Conservation (phyloP, 345 rosid species). For the Rhodamnia rubescens region DNA sequence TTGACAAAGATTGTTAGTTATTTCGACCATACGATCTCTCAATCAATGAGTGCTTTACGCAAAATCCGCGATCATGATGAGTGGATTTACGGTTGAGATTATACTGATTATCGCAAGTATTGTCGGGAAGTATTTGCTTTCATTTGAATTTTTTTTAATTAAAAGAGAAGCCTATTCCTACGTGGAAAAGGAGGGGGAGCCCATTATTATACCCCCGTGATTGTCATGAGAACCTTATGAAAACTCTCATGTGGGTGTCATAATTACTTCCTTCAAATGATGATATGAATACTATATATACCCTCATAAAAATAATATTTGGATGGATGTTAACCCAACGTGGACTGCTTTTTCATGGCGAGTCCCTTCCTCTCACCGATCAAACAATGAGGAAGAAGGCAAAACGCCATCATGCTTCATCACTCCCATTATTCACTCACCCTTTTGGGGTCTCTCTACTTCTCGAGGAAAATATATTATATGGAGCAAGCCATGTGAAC, state of each 20-base stretch:
- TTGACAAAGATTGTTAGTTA: too few relatives aligned
- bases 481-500: not conserved
- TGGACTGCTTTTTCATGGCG: constrained; percentile 7
- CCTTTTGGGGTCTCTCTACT: not conserved
- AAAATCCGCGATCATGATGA: too few relatives aligned
- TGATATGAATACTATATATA: constrained; percentile 9
- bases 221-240: constrained; percentile 33
- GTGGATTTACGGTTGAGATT: too few relatives aligned
- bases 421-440: not conserved
- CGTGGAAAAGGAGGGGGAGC: constrained; percentile 1
- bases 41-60: too few relatives aligned
- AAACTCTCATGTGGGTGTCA: constrained; percentile 43
- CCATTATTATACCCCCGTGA: constrained; percentile 37
- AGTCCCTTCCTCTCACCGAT: constrained; percentile 31
- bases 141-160: not conserved
- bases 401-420: not conserved
- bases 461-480: not conserved
- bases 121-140: not conserved
- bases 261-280: constrained; percentile 36
- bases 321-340: not conserved
- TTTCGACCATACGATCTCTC: too few relatives aligned
- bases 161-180: not conserved
- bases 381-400: constrained; percentile 1
- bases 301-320: not conserved
- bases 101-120: too few relatives aligned